Conservation (phyloP, 805 yeast genomes). For the Kazachstania martiniae region DNA sequence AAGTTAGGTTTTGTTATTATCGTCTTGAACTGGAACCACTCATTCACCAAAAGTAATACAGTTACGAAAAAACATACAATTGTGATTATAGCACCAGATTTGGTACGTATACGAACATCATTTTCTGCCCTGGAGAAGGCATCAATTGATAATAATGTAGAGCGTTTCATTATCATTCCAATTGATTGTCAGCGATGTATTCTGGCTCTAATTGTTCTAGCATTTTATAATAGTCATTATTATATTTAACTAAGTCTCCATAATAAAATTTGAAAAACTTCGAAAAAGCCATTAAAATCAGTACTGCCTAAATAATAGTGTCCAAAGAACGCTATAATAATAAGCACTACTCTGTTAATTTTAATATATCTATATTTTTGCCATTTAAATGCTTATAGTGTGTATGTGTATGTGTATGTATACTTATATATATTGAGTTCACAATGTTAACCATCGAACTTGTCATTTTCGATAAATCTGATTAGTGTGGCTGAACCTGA, state of each 20-base stretch:
- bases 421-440: neutral
- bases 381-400: neutral
- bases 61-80: slow-evolving; percentile 55
- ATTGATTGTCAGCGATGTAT: no score
- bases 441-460: slow-evolving; percentile 18
- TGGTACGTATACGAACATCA: slow-evolving; percentile 80
- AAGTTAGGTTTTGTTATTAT: slow-evolving; percentile 68
- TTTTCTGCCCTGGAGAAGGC: slow-evolving; percentile 90
- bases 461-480: slow-evolving; percentile 80
- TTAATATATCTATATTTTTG: no score
- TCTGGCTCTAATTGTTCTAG: no score
- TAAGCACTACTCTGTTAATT: neutral
- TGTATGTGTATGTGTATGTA: neutral
- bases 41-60: slow-evolving; percentile 52
- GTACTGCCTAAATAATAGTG: no score
- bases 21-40: slow-evolving; percentile 61
- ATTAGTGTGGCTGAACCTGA: slow-evolving; percentile 71
- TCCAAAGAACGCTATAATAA: no score
- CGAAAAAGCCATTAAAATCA: no score
- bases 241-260: no score
- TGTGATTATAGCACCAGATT: slow-evolving; percentile 85
- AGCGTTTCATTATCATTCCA: slow-evolving; percentile 15
- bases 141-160: slow-evolving; percentile 49
- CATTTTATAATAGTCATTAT: no score
- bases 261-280: no score